A percentile compares a stretch with the other conserved stretches of the same genome.
phyloP scores from a whole-genome alignment of 2,329 filamentous ascomycete genomes.

The Pezicula neosporulosa region DNA sequence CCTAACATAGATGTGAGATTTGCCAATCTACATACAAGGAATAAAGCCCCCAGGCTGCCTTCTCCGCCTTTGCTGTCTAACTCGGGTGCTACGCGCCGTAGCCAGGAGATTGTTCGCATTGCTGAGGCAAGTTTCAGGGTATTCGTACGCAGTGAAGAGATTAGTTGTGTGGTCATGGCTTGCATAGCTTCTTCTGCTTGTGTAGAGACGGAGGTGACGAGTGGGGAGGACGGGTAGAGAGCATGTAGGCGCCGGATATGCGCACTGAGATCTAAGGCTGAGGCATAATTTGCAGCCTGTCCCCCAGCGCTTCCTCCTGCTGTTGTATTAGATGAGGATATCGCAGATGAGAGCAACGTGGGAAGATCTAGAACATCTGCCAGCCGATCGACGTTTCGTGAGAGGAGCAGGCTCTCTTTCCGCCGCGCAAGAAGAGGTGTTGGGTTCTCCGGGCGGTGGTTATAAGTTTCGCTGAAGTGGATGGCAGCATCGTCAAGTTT shows the following conservation, averaged over 20 bases:
- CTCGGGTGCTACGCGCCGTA: slow-evolving; percentile 82
- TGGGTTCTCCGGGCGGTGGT: slow-evolving; percentile 66
- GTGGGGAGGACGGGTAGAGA: slow-evolving; percentile 74
- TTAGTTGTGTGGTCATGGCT: slow-evolving; percentile 80
- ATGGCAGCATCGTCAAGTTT: slow-evolving; percentile 75
- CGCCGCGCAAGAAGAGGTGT: slow-evolving; percentile 64
- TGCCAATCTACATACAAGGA: slow-evolving; percentile 80
- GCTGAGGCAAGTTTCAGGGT: slow-evolving; percentile 84
- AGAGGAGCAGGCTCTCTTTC: slow-evolving; percentile 75
- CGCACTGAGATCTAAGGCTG: slow-evolving; percentile 86
- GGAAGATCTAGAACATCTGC: slow-evolving; percentile 91
- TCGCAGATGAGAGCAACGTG: slow-evolving; percentile 76
- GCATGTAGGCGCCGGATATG: slow-evolving; percentile 85
- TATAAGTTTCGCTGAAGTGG: slow-evolving; percentile 79
- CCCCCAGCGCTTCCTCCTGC: slow-evolving; percentile 29
- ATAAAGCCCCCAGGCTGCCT: slow-evolving; percentile 75
- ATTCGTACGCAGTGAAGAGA: slow-evolving; percentile 71
- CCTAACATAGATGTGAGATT: slow-evolving; percentile 77
- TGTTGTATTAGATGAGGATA: slow-evolving; percentile 44
- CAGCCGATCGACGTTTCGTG: slow-evolving; percentile 83
- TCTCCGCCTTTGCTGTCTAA: slow-evolving; percentile 54
- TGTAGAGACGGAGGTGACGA: slow-evolving; percentile 68
- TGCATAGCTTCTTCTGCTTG: slow-evolving; percentile 88
- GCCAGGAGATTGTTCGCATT: slow-evolving; percentile 87
- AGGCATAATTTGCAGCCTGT: slow-evolving; percentile 72